phyloP scores from a whole-genome alignment of 2,329 filamentous ascomycete species.

The Stachybotrys elegans region DNA sequence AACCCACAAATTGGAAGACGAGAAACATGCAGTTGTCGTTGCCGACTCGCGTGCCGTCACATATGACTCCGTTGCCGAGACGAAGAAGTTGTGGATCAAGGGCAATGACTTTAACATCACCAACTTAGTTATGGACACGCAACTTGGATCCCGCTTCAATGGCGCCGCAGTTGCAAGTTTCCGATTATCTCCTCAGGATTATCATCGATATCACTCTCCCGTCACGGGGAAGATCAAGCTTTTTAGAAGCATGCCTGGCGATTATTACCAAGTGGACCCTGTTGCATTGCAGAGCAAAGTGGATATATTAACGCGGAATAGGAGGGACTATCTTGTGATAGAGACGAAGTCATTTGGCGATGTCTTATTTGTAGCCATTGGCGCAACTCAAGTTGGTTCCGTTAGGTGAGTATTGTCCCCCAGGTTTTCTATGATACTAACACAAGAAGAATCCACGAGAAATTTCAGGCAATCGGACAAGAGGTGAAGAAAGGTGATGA shows the following conservation, averaged over 20 bases:
- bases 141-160: constrained; percentile 24
- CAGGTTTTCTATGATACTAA: neutral
- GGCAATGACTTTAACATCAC: constrained; percentile 35
- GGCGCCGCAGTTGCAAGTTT: constrained; percentile 33
- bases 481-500: constrained; percentile 34
- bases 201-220: constrained; percentile 39
- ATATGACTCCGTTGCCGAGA: constrained; percentile 26
- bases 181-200: constrained; percentile 37
- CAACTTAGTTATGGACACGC: constrained; percentile 28
- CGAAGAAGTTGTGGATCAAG: constrained; percentile 35
- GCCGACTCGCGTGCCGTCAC: constrained; percentile 31
- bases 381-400: constrained; percentile 32
- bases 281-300: constrained; percentile 22
- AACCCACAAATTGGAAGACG: constrained; percentile 18
- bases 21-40: constrained; percentile 22
- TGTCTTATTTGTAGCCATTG: constrained; percentile 36
- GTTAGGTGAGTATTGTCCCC: constrained; percentile 25
- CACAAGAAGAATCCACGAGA: constrained; percentile 26
- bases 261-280: constrained; percentile 39
- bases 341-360: constrained; percentile 25
- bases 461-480: constrained; percentile 21
- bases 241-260: constrained; percentile 32
- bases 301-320: constrained; percentile 32
- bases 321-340: constrained; percentile 25
- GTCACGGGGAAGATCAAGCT: constrained; percentile 31